phyloP scores from a whole-genome alignment of 1,284 basidiomycete species.

The Mycocalia duriaeana region DNA sequence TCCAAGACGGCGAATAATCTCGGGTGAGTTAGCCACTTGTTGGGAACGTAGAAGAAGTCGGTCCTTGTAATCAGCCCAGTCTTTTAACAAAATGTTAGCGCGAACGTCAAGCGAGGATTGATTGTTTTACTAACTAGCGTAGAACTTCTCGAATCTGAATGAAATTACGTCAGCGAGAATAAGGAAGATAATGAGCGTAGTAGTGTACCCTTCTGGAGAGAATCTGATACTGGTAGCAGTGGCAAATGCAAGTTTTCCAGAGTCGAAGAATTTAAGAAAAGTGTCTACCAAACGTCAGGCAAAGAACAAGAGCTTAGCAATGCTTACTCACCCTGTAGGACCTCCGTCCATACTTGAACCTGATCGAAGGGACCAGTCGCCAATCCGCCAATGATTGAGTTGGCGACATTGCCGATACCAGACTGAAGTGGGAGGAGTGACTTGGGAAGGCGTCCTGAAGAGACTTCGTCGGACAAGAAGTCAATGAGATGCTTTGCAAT shows the following conservation, averaged over 20 bases:
- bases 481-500: conserved; percentile 45
- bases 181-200: conserved; percentile 42
- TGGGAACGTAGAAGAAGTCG: conserved; percentile 41
- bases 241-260: conserved; percentile 38
- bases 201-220: conserved; percentile 36
- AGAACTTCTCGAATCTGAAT: conserved; percentile 40
- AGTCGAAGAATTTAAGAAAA: conserved; percentile 38
- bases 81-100: conserved; percentile 20
- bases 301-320: not conserved
- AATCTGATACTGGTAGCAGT: conserved; percentile 42
- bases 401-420: conserved; percentile 50
- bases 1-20: conserved; percentile 45
- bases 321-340: conserved; percentile 27
- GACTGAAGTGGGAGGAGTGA: conserved; percentile 44
- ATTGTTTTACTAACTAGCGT: conserved; percentile 32
- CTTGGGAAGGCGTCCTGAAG: conserved; percentile 38
- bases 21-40: conserved; percentile 49
- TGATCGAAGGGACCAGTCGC: conserved; percentile 41
- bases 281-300: conserved; percentile 19
- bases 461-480: conserved; percentile 43
- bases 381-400: conserved; percentile 47
- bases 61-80: conserved; percentile 46
- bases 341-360: conserved; percentile 41
- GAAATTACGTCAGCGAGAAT: no score
- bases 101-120: no score